Base-by-base conservation (phyloP, 139 green algal species). In the Klebsormidium nitens region DNA sequence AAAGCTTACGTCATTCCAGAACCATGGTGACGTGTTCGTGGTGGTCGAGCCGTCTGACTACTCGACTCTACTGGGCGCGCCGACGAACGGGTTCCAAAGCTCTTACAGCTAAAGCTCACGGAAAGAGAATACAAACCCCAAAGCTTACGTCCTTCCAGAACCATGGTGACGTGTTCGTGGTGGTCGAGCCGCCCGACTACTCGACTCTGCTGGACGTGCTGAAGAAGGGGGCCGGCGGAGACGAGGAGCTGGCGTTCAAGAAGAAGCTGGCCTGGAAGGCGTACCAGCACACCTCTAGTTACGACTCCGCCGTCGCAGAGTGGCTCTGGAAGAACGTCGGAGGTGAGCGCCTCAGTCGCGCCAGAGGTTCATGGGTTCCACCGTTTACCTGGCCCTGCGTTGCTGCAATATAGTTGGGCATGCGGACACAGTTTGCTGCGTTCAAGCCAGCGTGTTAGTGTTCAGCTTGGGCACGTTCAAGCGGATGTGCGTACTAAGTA, bases 181-280 rank as follows among this genome's bases (percentile, higher is more conserved):
- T 96, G 4, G 90, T 96, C 44, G 91, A 95, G 72, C 86, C 89
- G 6, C 58, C 73, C 2, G 93, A 98, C 79, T 97, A 98, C 72
- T 19, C 34, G 0, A 34, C 71, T 39, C 55, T 99, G 74, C 81
- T 98, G 59, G 62, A 72, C 5, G 37, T 71, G 55, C 77, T 65
- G 44, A 23, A 37, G 1, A 35, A 63, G 56, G 61, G 26, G 36
- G 36, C 36, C 38, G 55, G 23, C 3, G 57, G 32, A 1, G 69
- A 71, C 26, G 66, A 79, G 29, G 56, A n/a, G n/a, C n/a, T 3
- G 23, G 23, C 31, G 5, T 40, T 96, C 59, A 72, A 86, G 31
- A 88, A 85, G 64, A 71, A 72, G 72, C 79, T 97, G 68, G 95
- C 95, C 0, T 99, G 95, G 95, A 99, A 99, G 88, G 94, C 95